A percentile compares a stretch with the other conserved stretches of the same genome.
Evolutionary conservation across 192 early-diverging fungal species (phyloP).

Genomic region (Entomortierella parvispora): DNA sequence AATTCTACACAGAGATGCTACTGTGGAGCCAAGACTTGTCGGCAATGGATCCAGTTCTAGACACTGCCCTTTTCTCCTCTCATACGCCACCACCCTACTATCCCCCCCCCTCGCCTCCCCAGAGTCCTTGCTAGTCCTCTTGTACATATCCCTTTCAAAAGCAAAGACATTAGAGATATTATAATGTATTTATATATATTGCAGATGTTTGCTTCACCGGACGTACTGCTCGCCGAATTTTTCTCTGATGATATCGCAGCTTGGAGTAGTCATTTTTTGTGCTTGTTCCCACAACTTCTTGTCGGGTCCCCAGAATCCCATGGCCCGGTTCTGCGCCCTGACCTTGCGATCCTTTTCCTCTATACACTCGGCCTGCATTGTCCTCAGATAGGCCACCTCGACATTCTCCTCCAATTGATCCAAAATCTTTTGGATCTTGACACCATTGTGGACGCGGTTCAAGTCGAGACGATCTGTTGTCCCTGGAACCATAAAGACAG

Average conservation of each 20-base stretch:
- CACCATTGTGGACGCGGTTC: slow-evolving; percentile 1
- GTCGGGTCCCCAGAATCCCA: slow-evolving; percentile 73
- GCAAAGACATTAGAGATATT: no score
- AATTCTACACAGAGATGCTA: no score
- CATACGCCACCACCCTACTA: no score
- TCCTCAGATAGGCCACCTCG: slow-evolving; percentile 73
- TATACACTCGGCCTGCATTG: slow-evolving; percentile 70
- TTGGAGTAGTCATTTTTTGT: slow-evolving; percentile 67
- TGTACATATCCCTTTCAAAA: no score
- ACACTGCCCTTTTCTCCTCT: no score
- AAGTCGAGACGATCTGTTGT: slow-evolving; percentile 6
- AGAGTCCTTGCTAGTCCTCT: no score
- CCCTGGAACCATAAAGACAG: slow-evolving; percentile 21
- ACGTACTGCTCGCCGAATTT: slow-evolving; percentile 29
- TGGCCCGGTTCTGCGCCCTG: slow-evolving; percentile 65
- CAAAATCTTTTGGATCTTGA: slow-evolving; percentile 56
- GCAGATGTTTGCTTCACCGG: neutral
- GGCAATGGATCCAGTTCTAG: no score
- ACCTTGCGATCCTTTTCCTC: slow-evolving; percentile 70
- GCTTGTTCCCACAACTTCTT: slow-evolving; percentile 71
- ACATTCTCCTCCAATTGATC: slow-evolving; percentile 77
- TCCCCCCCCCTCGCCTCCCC: no score
- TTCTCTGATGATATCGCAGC: slow-evolving; percentile 67
- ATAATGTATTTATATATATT: no score
- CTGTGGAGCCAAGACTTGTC: no score